phyloP scores from a whole-genome alignment of 192 early-diverging fungal genomes.

The Coemansia sp. region DNA sequence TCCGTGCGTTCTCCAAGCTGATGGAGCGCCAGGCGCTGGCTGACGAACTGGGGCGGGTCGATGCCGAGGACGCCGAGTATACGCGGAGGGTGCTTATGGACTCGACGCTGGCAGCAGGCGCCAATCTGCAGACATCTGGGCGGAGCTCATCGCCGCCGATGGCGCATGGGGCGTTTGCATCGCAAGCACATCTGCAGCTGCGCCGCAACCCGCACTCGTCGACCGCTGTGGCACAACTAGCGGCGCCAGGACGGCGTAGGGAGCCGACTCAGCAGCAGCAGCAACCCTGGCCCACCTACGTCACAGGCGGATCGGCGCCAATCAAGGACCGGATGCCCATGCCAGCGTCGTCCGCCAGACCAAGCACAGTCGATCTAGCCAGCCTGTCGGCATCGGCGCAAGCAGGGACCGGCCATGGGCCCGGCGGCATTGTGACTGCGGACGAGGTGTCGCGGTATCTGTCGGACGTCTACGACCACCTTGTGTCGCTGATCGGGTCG shows the following conservation, averaged over 20 bases:
- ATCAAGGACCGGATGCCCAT: slow-evolving; percentile 9
- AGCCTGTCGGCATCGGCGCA: neutral
- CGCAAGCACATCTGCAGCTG: slow-evolving; percentile 2
- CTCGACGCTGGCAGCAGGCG: neutral
- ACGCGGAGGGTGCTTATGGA: slow-evolving; percentile 8
- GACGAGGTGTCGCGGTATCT: slow-evolving; percentile 69
- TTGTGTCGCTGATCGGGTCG: slow-evolving; percentile 66
- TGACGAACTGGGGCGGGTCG: slow-evolving; percentile 10
- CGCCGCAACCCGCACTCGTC: slow-evolving; percentile 13
- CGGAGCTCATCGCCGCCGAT: neutral
- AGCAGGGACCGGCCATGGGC: neutral
- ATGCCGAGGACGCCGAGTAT: slow-evolving; percentile 6
- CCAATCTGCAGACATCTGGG: neutral
- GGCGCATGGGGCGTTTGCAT: neutral
- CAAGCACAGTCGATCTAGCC: slow-evolving; percentile 23
- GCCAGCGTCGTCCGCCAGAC: slow-evolving; percentile 17
- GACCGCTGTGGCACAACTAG: slow-evolving; percentile 12
- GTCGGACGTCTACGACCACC: slow-evolving; percentile 78
- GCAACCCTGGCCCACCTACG: slow-evolving; percentile 13
- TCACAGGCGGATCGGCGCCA: slow-evolving; percentile 7
- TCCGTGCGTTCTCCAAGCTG: slow-evolving; percentile 70
- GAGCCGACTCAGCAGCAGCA: slow-evolving; percentile 5
- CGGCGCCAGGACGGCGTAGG: slow-evolving; percentile 2
- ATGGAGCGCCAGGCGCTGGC: slow-evolving; percentile 40
- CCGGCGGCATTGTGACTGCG: slow-evolving; percentile 7